These are phyloP conservation scores for Corynespora cassiicola DNA, from an alignment of 2,329 filamentous ascomycete species.

Conservation along the genomic window DNA sequence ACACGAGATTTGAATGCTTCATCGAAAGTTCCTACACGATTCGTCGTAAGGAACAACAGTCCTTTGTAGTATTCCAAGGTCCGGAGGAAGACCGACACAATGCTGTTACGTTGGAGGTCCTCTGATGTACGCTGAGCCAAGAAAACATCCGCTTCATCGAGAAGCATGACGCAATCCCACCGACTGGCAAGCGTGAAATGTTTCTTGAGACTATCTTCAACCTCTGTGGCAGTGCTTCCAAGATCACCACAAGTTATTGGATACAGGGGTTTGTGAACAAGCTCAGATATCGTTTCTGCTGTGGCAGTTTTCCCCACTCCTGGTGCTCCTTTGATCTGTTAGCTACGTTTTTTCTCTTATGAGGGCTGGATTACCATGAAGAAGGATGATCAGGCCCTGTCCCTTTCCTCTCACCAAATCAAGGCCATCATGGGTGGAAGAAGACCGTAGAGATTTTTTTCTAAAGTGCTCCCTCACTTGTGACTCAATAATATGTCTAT, in stretches of 20 bases:
- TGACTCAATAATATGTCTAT: slow-evolving; percentile 55
- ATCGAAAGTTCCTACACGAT: slow-evolving; percentile 28
- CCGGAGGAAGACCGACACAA: slow-evolving; percentile 64
- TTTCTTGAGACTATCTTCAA: slow-evolving; percentile 55
- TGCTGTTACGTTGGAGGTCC: slow-evolving; percentile 57
- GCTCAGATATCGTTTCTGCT: slow-evolving; percentile 10
- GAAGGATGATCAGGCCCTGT: slow-evolving; percentile 13
- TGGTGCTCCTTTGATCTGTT: slow-evolving; percentile 44
- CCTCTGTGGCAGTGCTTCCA: slow-evolving; percentile 45
- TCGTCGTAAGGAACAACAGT: slow-evolving; percentile 21
- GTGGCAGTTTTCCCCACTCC: slow-evolving; percentile 11
- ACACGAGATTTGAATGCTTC: slow-evolving; percentile 23
- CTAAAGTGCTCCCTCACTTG: slow-evolving; percentile 51
- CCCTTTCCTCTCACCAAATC: slow-evolving; percentile 13
- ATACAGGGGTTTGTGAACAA: slow-evolving; percentile 52
- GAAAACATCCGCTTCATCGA: slow-evolving; percentile 63
- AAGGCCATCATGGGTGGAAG: slow-evolving; percentile 43
- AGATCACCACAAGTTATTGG: slow-evolving; percentile 58
- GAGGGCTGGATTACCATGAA: background rate
- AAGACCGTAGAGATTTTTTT: slow-evolving; percentile 47
- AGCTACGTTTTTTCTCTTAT: background rate
- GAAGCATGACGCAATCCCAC: slow-evolving; percentile 60
- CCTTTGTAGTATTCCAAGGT: slow-evolving; percentile 77
- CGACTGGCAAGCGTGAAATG: slow-evolving; percentile 57
- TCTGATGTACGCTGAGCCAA: slow-evolving; percentile 55